phyloP scores from a whole-genome alignment of 2,329 filamentous ascomycete genomes.

The Verticillium alfalfae region DNA sequence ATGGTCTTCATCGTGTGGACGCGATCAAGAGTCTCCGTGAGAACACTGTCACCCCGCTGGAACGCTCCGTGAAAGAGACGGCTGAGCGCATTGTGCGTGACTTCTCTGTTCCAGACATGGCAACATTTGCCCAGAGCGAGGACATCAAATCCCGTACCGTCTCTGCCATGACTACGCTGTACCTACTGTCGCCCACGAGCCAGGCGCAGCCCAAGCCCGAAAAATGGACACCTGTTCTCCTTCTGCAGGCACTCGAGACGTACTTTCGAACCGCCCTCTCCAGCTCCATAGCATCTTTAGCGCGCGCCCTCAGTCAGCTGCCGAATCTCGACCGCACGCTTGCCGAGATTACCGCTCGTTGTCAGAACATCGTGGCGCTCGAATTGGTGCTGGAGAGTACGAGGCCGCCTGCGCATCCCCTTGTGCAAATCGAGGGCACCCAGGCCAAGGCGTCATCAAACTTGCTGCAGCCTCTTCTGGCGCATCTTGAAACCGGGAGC shows the following conservation, averaged over 20 bases:
- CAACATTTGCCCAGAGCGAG: conserved; percentile 61
- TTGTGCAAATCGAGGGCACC: conserved; percentile 36
- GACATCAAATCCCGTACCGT: conserved; percentile 69
- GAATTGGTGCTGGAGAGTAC: conserved; percentile 69
- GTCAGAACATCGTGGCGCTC: conserved; percentile 86
- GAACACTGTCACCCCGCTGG: conserved; percentile 64
- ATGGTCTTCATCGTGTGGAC: conserved; percentile 69
- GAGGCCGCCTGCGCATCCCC: conserved; percentile 63
- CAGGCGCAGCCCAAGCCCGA: conserved; percentile 41
- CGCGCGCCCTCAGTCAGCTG: conserved; percentile 71
- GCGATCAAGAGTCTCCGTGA: conserved; percentile 66
- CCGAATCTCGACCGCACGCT: conserved; percentile 78
- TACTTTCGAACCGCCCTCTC: conserved; percentile 80
- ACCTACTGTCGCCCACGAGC: conserved; percentile 67
- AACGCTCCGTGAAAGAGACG: conserved; percentile 65
- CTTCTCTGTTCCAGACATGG: conserved; percentile 61
- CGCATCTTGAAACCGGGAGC: conserved; percentile 79
- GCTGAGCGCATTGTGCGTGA: conserved; percentile 78
- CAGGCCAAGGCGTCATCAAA: conserved; percentile 27
- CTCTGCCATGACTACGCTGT: conserved; percentile 71
- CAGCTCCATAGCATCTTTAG: conserved; percentile 68
- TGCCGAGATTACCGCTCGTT: conserved; percentile 73
- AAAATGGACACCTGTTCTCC: conserved; percentile 59
- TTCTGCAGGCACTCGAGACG: conserved; percentile 71
- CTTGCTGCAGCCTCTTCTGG: conserved; percentile 67